Conservation (phyloP, 768 basidiomycete genomes). For the Leccinum olivaceopallidum region DNA sequence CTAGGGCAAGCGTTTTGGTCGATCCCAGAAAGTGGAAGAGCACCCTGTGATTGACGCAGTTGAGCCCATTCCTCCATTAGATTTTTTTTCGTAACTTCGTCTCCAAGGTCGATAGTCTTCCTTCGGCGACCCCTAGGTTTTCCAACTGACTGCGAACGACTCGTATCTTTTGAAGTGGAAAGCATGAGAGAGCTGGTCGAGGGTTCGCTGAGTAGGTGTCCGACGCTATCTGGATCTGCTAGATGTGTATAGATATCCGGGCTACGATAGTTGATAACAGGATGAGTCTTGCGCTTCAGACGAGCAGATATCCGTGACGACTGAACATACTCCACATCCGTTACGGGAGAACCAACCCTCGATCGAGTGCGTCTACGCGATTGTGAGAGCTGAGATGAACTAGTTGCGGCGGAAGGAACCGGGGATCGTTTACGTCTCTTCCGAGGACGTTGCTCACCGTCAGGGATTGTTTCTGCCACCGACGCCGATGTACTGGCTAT, state of each 20-base stretch:
- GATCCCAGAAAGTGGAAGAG: constrained; percentile 16
- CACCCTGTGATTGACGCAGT: constrained; percentile 31
- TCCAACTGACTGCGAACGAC: constrained; percentile 6
- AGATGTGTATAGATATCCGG: constrained; percentile 32
- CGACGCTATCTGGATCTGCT: constrained; percentile 21
- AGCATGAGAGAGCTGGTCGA: constrained; percentile 2
- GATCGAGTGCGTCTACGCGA: constrained; percentile 20
- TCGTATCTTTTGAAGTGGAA: constrained; percentile 1
- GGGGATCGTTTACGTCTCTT: constrained; percentile 25
- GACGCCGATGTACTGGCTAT: constrained; percentile 3
- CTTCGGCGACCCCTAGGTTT: constrained; percentile 19
- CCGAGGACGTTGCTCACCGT: constrained; percentile 11
- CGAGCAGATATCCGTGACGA: constrained; percentile 24
- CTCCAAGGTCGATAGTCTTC: constrained; percentile 15
- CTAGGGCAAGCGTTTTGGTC: constrained; percentile 2
- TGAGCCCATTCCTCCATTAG: constrained; percentile 33
- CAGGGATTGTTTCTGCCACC: not conserved
- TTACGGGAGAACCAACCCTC: constrained; percentile 16
- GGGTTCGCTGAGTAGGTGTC: constrained; percentile 11
- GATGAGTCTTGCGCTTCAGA: constrained; percentile 20
- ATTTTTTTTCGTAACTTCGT: constrained; percentile 24
- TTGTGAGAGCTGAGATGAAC: constrained; percentile 11
- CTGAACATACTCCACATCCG: constrained; percentile 2
- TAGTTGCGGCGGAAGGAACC: constrained; percentile 20
- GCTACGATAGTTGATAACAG: constrained; percentile 14